A percentile compares a stretch with the other conserved stretches of the same genome.
phyloP scores from a whole-genome alignment of 441 rosid genomes.

The Erodium moschatum region DNA sequence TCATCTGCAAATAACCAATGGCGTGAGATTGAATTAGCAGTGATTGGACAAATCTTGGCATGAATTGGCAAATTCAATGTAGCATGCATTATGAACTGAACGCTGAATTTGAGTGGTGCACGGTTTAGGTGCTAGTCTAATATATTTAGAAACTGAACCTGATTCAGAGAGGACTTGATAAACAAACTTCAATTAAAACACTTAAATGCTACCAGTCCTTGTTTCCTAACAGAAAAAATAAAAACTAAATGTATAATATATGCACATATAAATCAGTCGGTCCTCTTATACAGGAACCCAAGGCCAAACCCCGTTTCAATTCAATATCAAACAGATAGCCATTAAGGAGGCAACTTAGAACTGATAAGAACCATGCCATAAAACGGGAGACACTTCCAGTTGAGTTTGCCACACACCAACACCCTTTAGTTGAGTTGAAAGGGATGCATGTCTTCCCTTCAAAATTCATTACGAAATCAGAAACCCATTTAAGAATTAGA shows the following conservation, averaged over 20 bases:
- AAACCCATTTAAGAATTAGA: not conserved
- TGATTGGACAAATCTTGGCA: not conserved
- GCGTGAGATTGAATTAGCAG: not conserved
- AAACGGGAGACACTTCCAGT: not conserved
- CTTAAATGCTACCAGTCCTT: too few relatives aligned
- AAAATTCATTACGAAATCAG: not conserved
- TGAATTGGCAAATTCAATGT: not conserved
- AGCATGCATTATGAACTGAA: slow-evolving; percentile 5
- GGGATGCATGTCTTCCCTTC: not conserved
- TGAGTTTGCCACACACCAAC: not conserved
- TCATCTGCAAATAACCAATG: slow-evolving; percentile 33
- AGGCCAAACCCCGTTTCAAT: not conserved
- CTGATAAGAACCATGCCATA: not conserved
- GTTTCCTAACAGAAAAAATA: too few relatives aligned
- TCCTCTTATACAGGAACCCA: not conserved
- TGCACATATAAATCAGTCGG: not conserved
- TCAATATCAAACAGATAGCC: not conserved
- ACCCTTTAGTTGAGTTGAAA: not conserved
- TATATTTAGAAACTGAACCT: too few relatives aligned
- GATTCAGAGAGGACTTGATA: too few relatives aligned
- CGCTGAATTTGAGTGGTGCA: too few relatives aligned
- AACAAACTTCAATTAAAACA: too few relatives aligned
- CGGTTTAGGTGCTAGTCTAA: too few relatives aligned
- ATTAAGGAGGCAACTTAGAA: not conserved
- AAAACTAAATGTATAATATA: too few relatives aligned